These are phyloP conservation scores for Logfia minima DNA, from an alignment of 129 eudicot genomes.

Conservation along the genomic window DNA sequence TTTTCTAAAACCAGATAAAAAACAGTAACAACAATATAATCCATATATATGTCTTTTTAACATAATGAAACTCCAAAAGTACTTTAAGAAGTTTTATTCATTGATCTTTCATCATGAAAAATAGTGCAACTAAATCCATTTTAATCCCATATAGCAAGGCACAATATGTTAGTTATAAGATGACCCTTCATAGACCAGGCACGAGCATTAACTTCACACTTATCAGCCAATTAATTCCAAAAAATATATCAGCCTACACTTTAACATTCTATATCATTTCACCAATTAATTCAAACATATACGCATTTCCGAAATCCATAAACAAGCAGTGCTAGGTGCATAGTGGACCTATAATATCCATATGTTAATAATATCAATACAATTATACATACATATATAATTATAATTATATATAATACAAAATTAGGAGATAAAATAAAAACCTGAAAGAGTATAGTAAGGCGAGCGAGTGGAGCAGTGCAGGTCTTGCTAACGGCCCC, in stretches of 20 bases:
- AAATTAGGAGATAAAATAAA: not conserved
- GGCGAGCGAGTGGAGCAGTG: constrained; percentile 98
- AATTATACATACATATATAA: not conserved
- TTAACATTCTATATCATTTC: not conserved
- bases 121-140: not conserved
- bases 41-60: not conserved
- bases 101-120: not conserved
- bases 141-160: not conserved
- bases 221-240: too few relatives aligned
- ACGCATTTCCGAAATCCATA: not conserved
- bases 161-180: not conserved
- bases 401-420: too few relatives aligned
- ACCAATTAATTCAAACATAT: not conserved
- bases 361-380: not conserved
- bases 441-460: constrained; percentile 92
- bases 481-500: constrained; percentile 94
- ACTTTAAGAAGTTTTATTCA: not conserved
- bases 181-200: not conserved
- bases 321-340: constrained; percentile 1
- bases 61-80: not conserved
- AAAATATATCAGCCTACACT: too few relatives aligned
- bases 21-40: not conserved
- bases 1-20: not conserved
- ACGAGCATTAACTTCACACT: not conserved
- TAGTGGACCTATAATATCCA: not conserved